Conservation (phyloP, 2,329 filamentous ascomycete species). For the Cladosporium cucumerinum region DNA sequence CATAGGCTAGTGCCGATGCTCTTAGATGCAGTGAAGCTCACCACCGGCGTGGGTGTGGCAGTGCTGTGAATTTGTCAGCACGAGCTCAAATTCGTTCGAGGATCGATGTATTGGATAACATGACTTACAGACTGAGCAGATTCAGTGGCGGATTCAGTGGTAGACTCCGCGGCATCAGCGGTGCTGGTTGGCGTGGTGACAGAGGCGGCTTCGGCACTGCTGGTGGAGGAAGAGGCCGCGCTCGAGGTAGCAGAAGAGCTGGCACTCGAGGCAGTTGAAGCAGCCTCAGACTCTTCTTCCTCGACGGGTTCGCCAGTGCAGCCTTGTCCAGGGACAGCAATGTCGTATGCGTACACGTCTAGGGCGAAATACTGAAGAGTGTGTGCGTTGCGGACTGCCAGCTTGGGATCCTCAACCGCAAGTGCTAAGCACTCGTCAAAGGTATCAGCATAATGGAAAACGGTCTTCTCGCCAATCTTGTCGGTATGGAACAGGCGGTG, state of each 20-base stretch:
- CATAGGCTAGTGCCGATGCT: background rate
- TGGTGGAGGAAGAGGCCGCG: constrained; percentile 1
- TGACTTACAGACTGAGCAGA: constrained; percentile 51
- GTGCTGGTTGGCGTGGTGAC: constrained; percentile 12
- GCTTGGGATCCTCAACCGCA: constrained; percentile 49
- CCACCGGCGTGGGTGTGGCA: constrained; percentile 30
- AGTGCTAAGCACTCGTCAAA: constrained; percentile 55
- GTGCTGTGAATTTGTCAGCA: constrained; percentile 18
- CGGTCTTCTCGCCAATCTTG: constrained; percentile 55
- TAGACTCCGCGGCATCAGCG: constrained; percentile 15
- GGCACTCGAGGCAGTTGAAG: constrained; percentile 15
- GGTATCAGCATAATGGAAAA: constrained; percentile 61
- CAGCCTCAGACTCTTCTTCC: constrained; percentile 19
- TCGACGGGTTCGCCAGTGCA: constrained; percentile 50
- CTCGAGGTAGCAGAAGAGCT: constrained; percentile 17
- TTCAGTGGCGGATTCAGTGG: constrained; percentile 61
- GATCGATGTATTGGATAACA: background rate
- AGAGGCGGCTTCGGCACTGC: constrained; percentile 18
- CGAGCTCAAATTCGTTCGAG: background rate
- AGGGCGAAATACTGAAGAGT: constrained; percentile 67
- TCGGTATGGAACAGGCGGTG: constrained; percentile 65
- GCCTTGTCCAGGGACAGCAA: constrained; percentile 60
- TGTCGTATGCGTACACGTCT: constrained; percentile 63
- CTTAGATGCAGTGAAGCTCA: constrained; percentile 26
- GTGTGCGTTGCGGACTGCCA: constrained; percentile 57